Evolutionary conservation across 1,284 basidiomycete genomes (phyloP), one percentile per base, ranked within the genome.

Genomic region (Trametes polyzona): DNA sequence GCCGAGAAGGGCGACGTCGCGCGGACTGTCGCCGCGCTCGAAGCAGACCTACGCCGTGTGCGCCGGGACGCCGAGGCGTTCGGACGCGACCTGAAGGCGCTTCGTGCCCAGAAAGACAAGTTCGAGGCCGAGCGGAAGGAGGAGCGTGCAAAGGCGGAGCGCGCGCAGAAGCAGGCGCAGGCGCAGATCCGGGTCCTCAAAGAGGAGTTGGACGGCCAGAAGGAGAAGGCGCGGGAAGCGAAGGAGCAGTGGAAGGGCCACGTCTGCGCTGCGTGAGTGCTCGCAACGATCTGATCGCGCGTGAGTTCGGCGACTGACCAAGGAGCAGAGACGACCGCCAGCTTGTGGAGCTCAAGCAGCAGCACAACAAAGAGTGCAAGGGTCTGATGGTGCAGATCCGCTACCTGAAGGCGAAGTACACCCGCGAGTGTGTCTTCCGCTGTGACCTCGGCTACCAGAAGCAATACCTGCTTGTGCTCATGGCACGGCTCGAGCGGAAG

Each of bases 401-500:
- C 46, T 98, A 98, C 73, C 82, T 98, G 62, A 96, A 98, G 72
- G 89, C 91, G 44, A 94, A 94, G 69, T 96, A 90, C 73, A 90
- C 84, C 1, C 82, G 96, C 30, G 96, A 99, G 74, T 84, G 87
- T 21, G 80, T 83, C 1, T 84, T 96, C 74, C 83, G 96, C n/a
- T 81, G 80, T 53, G 88, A 90, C 64, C 76, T 98, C 42, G 78
- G 82, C 4, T 88, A 94, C 68, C 96, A 98, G 76, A 99, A 99
- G 71, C 77, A 83, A 49, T 96, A 96, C 68, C 73, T 92, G 23
- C 74, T 92, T 9, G 74, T 83, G 9, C 73, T 92, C 29, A 70
- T 92, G 29, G 71, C 81, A 17, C 79, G 81, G 53, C 87, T 88
- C 66, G 88, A 93, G 73, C 82, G 84, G 66, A 92, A 86, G 93